phyloP scores from a whole-genome alignment of 2,329 filamentous ascomycete genomes.

The Stagonosporopsis cucurbitacearum region DNA sequence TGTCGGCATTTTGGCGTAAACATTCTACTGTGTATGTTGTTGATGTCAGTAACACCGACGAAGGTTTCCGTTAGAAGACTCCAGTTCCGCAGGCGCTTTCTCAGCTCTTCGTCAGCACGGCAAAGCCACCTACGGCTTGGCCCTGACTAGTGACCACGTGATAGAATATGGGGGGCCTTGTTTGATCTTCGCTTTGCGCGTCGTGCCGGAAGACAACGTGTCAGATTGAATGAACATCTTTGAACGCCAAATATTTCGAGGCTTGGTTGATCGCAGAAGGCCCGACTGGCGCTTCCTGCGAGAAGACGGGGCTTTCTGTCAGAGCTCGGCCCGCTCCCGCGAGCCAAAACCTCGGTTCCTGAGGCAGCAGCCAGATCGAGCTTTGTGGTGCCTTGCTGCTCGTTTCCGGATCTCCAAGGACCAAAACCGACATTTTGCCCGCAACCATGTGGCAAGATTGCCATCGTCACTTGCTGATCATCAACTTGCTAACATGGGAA shows the following conservation, averaged over 20 bases:
- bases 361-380: conserved; percentile 14
- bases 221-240: not conserved
- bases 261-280: conserved; percentile 1
- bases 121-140: not conserved
- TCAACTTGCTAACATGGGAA: not conserved
- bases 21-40: not conserved
- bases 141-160: not conserved
- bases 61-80: conserved; percentile 1
- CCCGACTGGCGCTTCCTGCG: conserved; percentile 14
- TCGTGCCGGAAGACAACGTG: not conserved
- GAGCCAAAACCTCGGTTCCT: conserved; percentile 19
- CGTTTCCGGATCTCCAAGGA: not conserved
- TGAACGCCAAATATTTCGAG: not conserved
- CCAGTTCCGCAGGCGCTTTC: not conserved
- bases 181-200: not conserved
- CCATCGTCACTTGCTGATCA: not conserved
- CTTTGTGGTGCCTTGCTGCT: not conserved
- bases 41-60: not conserved
- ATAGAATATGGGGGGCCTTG: not conserved
- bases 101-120: conserved; percentile 1
- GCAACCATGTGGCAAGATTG: too few species aligned
- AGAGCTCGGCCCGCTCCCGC: conserved; percentile 21
- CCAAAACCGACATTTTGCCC: not conserved
- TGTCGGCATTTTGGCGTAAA: not conserved
- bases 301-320: conserved; percentile 17